A percentile compares a stretch with the other conserved stretches of the same genome.
phyloP scores from a whole-genome alignment of 108 stramenopile species.

The Bacterosira constricta region DNA sequence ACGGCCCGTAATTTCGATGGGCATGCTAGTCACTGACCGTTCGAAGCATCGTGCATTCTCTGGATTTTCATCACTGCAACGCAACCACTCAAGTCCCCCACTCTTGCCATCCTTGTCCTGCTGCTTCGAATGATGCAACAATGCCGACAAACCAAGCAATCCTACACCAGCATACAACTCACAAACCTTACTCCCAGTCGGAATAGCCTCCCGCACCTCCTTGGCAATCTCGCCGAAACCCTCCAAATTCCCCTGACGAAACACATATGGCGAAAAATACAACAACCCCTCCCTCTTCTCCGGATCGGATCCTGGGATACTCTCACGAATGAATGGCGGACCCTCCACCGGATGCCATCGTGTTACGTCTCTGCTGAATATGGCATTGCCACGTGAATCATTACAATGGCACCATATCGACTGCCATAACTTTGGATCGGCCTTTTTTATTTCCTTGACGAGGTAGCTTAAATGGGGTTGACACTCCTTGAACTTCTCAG shows the following conservation, averaged over 20 bases:
- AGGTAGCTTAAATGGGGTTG: slow-evolving; percentile 73
- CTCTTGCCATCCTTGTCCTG: slow-evolving; percentile 21
- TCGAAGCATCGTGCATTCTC: slow-evolving; percentile 87
- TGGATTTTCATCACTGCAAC: slow-evolving; percentile 95
- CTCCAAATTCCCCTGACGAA: slow-evolving; percentile 95
- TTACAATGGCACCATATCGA: slow-evolving; percentile 91
- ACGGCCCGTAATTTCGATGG: slow-evolving; percentile 41
- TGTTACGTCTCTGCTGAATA: slow-evolving; percentile 63
- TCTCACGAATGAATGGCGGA: slow-evolving; percentile 78
- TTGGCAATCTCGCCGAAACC: slow-evolving; percentile 89
- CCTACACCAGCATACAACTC: slow-evolving; percentile 97
- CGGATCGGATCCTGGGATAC: slow-evolving; percentile 52
- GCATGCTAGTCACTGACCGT: slow-evolving; percentile 57
- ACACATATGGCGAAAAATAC: slow-evolving; percentile 88
- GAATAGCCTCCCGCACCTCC: slow-evolving; percentile 72
- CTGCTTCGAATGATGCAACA: slow-evolving; percentile 62
- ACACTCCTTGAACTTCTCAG: slow-evolving; percentile 64
- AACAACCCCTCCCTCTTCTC: slow-evolving; percentile 58
- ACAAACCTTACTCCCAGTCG: slow-evolving; percentile 71
- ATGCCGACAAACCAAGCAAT: slow-evolving; percentile 84
- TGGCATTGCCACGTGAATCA: slow-evolving; percentile 62
- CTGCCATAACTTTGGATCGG: slow-evolving; percentile 69
- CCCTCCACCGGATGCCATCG: slow-evolving; percentile 78
- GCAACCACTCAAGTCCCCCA: slow-evolving; percentile 64
- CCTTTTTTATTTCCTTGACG: slow-evolving; percentile 64